A percentile compares a stretch with the other conserved stretches of the same genome.
Evolutionary conservation across 805 yeast species (phyloP).

Genomic region (Spathaspora girioi): DNA sequence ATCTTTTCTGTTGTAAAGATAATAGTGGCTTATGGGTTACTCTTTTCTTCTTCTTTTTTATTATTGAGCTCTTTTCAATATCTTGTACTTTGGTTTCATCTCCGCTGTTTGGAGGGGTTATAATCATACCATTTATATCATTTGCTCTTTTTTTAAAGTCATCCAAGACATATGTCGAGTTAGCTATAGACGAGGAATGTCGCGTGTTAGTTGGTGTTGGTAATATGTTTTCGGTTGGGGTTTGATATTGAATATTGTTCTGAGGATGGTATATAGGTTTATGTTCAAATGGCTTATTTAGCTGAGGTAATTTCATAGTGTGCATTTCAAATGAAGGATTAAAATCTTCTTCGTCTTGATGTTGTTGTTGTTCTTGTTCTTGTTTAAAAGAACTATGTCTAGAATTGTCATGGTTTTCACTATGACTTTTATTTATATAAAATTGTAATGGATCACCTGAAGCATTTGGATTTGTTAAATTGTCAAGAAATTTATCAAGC

Average conservation of each 20-base stretch:
- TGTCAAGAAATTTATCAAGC: conserved; percentile 39
- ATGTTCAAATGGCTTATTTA: too few relatives aligned
- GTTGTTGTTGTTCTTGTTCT: not conserved
- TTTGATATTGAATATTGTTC: not conserved
- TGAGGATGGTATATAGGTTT: not conserved
- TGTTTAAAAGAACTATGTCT: too few relatives aligned
- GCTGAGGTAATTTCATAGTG: conserved; percentile 22
- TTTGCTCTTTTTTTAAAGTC: conserved; percentile 3
- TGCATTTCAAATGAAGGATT: conserved; percentile 23
- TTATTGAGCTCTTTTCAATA: conserved; percentile 1
- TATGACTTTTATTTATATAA: conserved; percentile 15
- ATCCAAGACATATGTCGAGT: conserved; percentile 1
- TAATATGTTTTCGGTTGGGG: conserved; percentile 15
- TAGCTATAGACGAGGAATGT: conserved; percentile 18
- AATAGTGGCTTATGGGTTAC: conserved; percentile 33
- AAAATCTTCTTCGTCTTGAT: conserved; percentile 4
- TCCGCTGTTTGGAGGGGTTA: conserved; percentile 7
- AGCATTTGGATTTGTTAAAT: conserved; percentile 26
- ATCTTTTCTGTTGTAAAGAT: conserved; percentile 36
- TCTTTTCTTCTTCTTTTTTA: conserved; percentile 22
- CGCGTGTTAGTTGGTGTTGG: conserved; percentile 35
- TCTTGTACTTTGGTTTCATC: conserved; percentile 13
- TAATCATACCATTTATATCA: not conserved
- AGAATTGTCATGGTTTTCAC: not conserved
- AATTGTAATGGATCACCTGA: conserved; percentile 28